Percentiles rank a stretch among this genome's conserved stretches.
These are phyloP conservation scores for Coniferiporia weirii DNA, from an alignment of 1,284 basidiomycete genomes.

Conservation along the genomic window DNA sequence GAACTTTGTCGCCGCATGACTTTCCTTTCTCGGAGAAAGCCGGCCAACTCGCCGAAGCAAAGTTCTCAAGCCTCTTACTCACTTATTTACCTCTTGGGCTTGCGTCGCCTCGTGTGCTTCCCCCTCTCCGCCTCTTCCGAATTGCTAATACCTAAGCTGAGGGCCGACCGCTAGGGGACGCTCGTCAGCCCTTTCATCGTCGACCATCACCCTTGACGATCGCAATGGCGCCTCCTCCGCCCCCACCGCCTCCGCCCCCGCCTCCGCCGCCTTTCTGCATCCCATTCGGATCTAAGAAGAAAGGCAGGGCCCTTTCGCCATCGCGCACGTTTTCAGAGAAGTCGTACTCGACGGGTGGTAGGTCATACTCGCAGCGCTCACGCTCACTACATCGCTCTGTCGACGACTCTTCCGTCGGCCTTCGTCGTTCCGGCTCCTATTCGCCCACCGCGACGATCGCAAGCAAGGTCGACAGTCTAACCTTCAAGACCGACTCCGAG, in stretches of 20 bases:
- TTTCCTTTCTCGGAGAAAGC: neutral
- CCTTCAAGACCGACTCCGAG: slow-evolving; percentile 34
- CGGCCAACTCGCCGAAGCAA: neutral
- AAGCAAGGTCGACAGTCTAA: slow-evolving; percentile 33
- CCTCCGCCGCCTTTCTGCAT: slow-evolving; percentile 16
- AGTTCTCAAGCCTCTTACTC: neutral
- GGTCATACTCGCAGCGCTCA: slow-evolving; percentile 1
- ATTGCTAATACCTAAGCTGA: neutral
- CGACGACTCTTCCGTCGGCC: slow-evolving; percentile 8
- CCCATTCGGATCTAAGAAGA: slow-evolving; percentile 14
- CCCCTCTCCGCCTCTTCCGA: neutral
- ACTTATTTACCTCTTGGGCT: neutral
- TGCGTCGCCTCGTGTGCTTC: neutral
- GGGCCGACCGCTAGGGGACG: slow-evolving; percentile 4
- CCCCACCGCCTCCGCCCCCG: slow-evolving; percentile 15
- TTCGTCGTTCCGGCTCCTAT: slow-evolving; percentile 28
- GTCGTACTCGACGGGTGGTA: neutral
- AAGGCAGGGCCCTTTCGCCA: slow-evolving; percentile 3
- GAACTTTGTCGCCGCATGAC: neutral
- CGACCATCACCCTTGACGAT: slow-evolving; percentile 8
- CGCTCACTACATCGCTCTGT: slow-evolving; percentile 1
- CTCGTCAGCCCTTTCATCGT: neutral
- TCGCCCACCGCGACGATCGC: slow-evolving; percentile 38
- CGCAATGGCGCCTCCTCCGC: slow-evolving; percentile 14
- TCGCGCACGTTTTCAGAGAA: slow-evolving; percentile 17